Evolutionary conservation across 164 flowering plant genomes (phyloP).

Genomic region (Echeveria elegans): DNA sequence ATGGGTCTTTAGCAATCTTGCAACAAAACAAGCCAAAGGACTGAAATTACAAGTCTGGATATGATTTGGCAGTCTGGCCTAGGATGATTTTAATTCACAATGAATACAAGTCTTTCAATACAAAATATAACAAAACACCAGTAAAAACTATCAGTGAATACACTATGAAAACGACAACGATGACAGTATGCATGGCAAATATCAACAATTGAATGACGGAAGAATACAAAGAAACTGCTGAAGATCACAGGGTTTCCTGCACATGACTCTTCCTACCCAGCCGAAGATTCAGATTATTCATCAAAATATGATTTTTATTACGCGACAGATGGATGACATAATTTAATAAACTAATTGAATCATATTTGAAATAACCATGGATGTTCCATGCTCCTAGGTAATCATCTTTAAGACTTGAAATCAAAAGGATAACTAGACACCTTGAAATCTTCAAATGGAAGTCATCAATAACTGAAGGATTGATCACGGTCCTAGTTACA

Average conservation of each 20-base stretch:
- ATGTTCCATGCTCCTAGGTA: neutral
- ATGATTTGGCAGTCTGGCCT: neutral
- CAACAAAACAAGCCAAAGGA: slow-evolving; percentile 1
- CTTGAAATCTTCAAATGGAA: slow-evolving; percentile 7
- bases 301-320: neutral
- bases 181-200: too few species aligned
- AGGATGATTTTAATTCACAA: too few species aligned
- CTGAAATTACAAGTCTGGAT: neutral
- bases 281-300: too few species aligned
- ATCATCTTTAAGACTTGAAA: neutral
- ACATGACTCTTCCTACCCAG: neutral
- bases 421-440: neutral
- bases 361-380: neutral
- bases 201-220: neutral
- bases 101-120: too few species aligned
- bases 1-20: slow-evolving; percentile 9
- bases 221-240: neutral
- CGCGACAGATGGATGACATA: too few species aligned
- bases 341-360: too few species aligned
- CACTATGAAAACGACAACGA: too few species aligned
- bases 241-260: neutral
- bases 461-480: slow-evolving; percentile 4
- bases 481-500: slow-evolving; percentile 8
- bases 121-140: too few species aligned
- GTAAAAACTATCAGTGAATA: too few species aligned